These are phyloP conservation scores for Cephalotrichum gorgonifer DNA, from an alignment of 2,329 filamentous ascomycete genomes.

Conservation along the genomic window DNA sequence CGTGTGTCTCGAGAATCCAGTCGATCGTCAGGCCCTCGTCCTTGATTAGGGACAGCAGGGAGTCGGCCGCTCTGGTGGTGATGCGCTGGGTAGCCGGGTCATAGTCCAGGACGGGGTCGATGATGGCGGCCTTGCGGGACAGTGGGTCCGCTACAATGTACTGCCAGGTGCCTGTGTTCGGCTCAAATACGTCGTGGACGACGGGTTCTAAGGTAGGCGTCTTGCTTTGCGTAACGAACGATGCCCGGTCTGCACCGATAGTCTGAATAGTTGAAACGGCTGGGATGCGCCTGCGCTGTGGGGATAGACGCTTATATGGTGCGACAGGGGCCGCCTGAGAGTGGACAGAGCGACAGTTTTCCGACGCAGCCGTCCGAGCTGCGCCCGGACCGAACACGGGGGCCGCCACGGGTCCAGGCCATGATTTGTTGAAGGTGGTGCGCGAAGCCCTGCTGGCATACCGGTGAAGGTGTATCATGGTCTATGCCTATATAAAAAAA, in stretches of 20 bases:
- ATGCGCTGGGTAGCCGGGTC: conserved; percentile 29
- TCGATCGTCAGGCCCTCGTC: conserved; percentile 35
- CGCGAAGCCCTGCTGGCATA: neutral
- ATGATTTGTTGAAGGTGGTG: neutral
- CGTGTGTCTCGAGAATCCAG: conserved; percentile 51
- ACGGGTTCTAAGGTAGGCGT: conserved; percentile 17
- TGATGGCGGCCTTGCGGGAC: conserved; percentile 40
- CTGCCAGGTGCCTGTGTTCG: conserved; percentile 43
- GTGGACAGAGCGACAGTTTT: too few species aligned
- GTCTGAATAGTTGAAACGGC: too few species aligned
- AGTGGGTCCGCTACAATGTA: conserved; percentile 46
- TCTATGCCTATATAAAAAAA: too few species aligned
- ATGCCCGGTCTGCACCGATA: too few species aligned
- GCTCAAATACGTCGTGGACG: conserved; percentile 27
- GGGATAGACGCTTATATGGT: too few species aligned
- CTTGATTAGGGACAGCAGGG: conserved; percentile 30
- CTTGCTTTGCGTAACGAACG: neutral
- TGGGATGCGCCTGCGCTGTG: too few species aligned
- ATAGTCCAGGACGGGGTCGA: conserved; percentile 53
- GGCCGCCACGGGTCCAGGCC: too few species aligned
- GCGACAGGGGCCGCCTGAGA: too few species aligned
- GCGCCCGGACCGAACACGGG: too few species aligned
- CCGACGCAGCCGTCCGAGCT: too few species aligned
- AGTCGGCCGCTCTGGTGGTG: conserved; percentile 40
- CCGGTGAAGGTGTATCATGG: neutral